A percentile compares a stretch with the other conserved stretches of the same genome.
phyloP scores from a whole-genome alignment of 768 basidiomycete genomes.

The Grammothele lineata region DNA sequence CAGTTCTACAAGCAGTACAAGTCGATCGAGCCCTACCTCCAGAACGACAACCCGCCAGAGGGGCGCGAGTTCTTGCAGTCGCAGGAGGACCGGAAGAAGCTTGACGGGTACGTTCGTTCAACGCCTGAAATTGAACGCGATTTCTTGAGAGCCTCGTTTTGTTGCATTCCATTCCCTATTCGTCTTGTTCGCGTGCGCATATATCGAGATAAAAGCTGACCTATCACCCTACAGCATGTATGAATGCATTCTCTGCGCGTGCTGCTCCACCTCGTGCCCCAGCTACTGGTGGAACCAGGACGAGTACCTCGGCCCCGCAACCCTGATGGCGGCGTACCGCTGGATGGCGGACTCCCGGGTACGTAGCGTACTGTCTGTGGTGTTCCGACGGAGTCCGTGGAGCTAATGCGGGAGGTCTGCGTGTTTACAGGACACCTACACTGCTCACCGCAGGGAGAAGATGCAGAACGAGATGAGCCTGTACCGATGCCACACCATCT shows the following conservation, averaged over 20 bases:
- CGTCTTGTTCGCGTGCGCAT: neutral
- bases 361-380: constrained; percentile 30
- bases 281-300: constrained; percentile 99
- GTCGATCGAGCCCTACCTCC: constrained; percentile 94
- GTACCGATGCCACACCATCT: constrained; percentile 98
- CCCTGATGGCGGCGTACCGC: constrained; percentile 93
- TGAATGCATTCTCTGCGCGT: constrained; percentile 95
- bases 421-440: constrained; percentile 60
- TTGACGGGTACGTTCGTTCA: constrained; percentile 47
- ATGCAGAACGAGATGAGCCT: constrained; percentile 95
- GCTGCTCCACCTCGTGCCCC: constrained; percentile 97
- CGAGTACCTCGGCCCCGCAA: constrained; percentile 95
- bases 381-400: too few relatives aligned
- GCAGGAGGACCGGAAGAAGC: constrained; percentile 87
- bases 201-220: too few relatives aligned
- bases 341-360: constrained; percentile 98
- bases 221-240: constrained; percentile 95
- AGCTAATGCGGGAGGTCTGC: neutral
- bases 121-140: too few relatives aligned
- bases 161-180: too few relatives aligned
- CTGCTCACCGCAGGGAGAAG: constrained; percentile 79
- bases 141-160: neutral
- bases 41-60: constrained; percentile 88
- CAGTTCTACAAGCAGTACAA: constrained; percentile 99
- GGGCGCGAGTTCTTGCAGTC: constrained; percentile 87